Evolutionary conservation across 345 rosid genomes (phyloP), one percentile per base, ranked within the genome.

Genomic region (rapeseed (Brassica napus)): DNA sequence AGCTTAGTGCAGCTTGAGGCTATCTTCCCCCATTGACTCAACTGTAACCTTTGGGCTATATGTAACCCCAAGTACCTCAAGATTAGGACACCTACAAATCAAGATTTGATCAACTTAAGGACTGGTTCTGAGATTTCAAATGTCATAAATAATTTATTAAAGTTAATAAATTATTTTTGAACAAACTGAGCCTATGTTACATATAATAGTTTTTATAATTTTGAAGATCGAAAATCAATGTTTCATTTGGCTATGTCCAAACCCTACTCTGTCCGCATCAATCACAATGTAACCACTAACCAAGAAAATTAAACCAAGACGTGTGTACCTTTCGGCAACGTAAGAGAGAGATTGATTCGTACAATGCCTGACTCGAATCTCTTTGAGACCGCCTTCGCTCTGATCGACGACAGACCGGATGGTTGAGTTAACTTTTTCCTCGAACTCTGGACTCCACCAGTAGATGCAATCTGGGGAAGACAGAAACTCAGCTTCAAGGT

Each of bases 391-490:
- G 1, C 84, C 88, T 31, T 63, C 47, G 83, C 92, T 87, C 88
- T 87, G 79, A 47, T 72, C 73, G 44, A 87, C 77, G 54, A 78
- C 91, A 5, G 88, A 87, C 31, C 73, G 80, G 73, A 93, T 86
- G 84, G 86, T 75, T 34, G 88, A 85, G 75, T 93, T 91, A 23
- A 93, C 81, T 73, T 75, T 83, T 30, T 86, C 71, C 80, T 82
- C 92, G 77, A 91, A 91, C 15, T 86, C 83, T 7, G 85, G 83
- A 39, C 73, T 30, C 94, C 93, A 93, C 92, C 89, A 83, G 74
- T 21, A 21, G 23, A 21, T 21, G 23, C 23, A 21, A 21, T 21
- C 0, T 21, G 23, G 23, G 23, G 66, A 14, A 6, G 84, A 83
- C 44, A 80, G 67, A 89, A 89, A 91, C 4, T 15, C 61, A 16